Base-by-base conservation (phyloP, 768 basidiomycete genomes). In the Boletus pseudopeckii region DNA sequence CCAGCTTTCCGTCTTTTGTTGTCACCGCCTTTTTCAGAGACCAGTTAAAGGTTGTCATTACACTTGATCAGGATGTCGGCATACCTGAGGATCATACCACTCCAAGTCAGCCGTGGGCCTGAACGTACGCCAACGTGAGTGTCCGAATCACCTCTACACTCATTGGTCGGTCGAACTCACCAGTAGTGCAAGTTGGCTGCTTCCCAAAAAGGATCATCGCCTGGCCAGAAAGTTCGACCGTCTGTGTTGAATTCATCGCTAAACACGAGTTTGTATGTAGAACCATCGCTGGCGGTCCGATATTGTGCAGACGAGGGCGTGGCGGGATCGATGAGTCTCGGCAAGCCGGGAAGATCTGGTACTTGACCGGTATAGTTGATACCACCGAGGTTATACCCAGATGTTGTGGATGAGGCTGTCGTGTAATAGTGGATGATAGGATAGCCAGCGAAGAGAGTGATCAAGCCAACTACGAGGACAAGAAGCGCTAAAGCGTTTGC, bases 361-460 rank as follows among this genome's bases (percentile, higher is more conserved):
- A 98, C 85, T 71, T 98, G 95, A 2, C 96, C 96, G 0, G 88
- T 78, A 15, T 73, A 80, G 63, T 98, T 98, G 60, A 91, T 85
- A 7, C 68, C 68, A 18, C 94, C 95, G n/a, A 95, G 76, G 67
- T 95, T 95, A 72, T 84, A 94, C 10, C 88, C 88, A 33, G 72
- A 52, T 15, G 73, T 66, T 49, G 55, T 22, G 17, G 47, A 44
- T 50, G 34, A 13, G 66, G 54, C 17, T 65, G 65, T 68, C 34
- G 72, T 72, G 56, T 71, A 82, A 58, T 80, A 81, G 47, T 78
- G 74, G 54, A 92, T 81, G 65, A 97, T 84, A 13, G 96, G 96
- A 64, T 90, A 97, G 32, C 88, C 93, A 18, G 86, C 88, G 62
- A 97, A 98, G 15, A 98, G 79, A 17, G 79, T 80, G 57, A 97